phyloP scores from a whole-genome alignment of 2,329 filamentous ascomycete species.

The Cytospora leucostoma region DNA sequence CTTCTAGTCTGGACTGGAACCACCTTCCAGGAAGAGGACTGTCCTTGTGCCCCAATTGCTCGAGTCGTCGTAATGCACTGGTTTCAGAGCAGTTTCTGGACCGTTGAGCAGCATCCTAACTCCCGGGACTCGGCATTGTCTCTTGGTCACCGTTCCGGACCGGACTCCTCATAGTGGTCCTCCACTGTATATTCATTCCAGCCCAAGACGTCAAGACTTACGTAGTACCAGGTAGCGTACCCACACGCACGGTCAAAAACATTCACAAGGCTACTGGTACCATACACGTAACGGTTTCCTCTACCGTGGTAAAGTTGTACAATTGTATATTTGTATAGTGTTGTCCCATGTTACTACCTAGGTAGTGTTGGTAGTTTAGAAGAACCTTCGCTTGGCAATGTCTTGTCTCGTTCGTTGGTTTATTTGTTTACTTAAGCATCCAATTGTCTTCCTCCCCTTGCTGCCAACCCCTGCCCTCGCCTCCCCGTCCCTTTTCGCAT shows the following conservation, averaged over 20 bases:
- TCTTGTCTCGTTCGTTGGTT: no score
- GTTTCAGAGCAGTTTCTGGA: not conserved
- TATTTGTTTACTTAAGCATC: no score
- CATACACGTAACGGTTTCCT: no score
- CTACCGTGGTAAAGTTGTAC: no score
- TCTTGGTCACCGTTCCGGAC: not conserved
- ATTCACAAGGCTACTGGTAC: not conserved
- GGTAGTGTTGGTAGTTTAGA: no score
- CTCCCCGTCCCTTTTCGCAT: no score
- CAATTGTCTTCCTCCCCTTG: no score
- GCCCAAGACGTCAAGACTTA: not conserved
- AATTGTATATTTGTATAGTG: no score
- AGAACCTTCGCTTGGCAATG: no score
- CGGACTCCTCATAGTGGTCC: not conserved
- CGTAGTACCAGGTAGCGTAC: not conserved
- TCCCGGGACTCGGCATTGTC: not conserved
- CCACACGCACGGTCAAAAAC: not conserved
- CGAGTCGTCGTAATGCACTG: not conserved
- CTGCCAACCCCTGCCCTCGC: no score
- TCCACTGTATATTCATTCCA: not conserved
- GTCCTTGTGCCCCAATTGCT: not conserved
- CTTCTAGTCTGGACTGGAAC: not conserved
- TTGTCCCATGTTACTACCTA: no score
- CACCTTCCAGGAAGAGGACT: not conserved
- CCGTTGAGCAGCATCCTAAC: not conserved